Conservation (phyloP, 192 early-diverging fungal genomes). For the Coemansia sp. region DNA sequence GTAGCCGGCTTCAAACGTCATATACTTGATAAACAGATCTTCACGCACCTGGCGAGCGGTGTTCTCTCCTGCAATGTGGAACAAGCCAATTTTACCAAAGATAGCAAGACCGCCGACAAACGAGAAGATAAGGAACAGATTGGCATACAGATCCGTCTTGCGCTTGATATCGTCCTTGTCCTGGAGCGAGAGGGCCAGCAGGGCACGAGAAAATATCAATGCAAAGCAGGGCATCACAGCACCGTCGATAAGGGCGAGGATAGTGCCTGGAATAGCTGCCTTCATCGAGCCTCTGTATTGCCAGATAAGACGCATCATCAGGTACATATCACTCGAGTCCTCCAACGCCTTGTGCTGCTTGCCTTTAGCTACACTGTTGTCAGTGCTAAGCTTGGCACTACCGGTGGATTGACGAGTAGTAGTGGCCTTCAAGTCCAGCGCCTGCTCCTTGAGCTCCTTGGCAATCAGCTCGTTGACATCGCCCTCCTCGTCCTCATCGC, state of each 20-base stretch:
- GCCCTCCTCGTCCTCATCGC: constrained; percentile 14
- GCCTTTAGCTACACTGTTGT: background rate
- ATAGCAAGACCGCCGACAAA: constrained; percentile 54
- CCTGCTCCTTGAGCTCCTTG: constrained; percentile 38
- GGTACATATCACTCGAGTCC: constrained; percentile 26
- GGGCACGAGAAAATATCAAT: constrained; percentile 53
- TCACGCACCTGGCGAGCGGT: constrained; percentile 62
- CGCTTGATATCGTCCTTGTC: constrained; percentile 23
- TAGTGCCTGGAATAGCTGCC: constrained; percentile 14
- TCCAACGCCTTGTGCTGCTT: constrained; percentile 22
- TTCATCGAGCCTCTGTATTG: constrained; percentile 33
- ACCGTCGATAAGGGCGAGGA: constrained; percentile 57
- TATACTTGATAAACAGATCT: constrained; percentile 60
- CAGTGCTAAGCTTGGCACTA: constrained; percentile 5
- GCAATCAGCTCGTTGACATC: constrained; percentile 30
- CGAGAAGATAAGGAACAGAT: constrained; percentile 43
- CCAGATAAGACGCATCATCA: constrained; percentile 19
- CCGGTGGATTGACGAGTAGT: constrained; percentile 16
- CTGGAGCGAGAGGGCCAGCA: constrained; percentile 17
- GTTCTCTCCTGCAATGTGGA: constrained; percentile 60
- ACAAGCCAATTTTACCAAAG: constrained; percentile 54
- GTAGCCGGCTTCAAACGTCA: constrained; percentile 69
- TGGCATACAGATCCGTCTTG: constrained; percentile 31
- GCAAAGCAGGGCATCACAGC: constrained; percentile 77
- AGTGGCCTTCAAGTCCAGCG: constrained; percentile 34